Evolutionary conservation across 208 protist genomes (phyloP).

Genomic region (Crithidia fasciculata): DNA sequence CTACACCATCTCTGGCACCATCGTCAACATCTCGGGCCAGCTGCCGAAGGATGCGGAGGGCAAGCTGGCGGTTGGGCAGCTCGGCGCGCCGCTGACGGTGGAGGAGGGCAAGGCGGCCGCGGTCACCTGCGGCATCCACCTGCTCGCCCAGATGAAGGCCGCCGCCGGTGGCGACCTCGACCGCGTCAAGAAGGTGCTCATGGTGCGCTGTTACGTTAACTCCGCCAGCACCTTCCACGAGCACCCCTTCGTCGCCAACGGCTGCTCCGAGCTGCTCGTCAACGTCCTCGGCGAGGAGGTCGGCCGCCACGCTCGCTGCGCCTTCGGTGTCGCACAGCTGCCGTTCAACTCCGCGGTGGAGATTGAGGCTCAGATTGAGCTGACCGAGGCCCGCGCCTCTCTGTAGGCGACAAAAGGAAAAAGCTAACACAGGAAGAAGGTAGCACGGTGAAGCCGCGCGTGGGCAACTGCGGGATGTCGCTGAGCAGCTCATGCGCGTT

Average conservation of each 20-base stretch:
- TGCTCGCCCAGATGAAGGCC: conserved; percentile 71
- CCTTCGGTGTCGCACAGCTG: conserved; percentile 74
- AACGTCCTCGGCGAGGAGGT: conserved; percentile 70
- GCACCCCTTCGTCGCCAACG: conserved; percentile 76
- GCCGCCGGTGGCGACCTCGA: conserved; percentile 61
- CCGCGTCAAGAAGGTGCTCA: conserved; percentile 75
- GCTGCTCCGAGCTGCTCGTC: conserved; percentile 76
- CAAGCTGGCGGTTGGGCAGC: conserved; percentile 52
- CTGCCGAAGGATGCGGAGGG: conserved; percentile 65
- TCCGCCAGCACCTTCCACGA: conserved; percentile 60
- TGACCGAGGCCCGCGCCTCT: conserved; percentile 19
- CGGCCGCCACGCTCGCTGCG: conserved; percentile 75
- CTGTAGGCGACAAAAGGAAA: conserved; percentile 8
- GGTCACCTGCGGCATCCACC: conserved; percentile 40
- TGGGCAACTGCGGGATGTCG: not conserved
- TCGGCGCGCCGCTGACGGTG: conserved; percentile 52
- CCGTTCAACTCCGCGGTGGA: conserved; percentile 75
- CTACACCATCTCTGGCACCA: conserved; percentile 46
- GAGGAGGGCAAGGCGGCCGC: conserved; percentile 73
- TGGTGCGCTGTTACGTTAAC: conserved; percentile 81
- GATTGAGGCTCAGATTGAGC: conserved; percentile 69
- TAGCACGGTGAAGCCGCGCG: not conserved
- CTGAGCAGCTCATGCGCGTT: no score
- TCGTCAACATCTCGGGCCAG: conserved; percentile 77
- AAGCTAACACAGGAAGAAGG: not conserved